Conservation (phyloP, 352 stramenopile species). For the Phytophthora quininea region DNA sequence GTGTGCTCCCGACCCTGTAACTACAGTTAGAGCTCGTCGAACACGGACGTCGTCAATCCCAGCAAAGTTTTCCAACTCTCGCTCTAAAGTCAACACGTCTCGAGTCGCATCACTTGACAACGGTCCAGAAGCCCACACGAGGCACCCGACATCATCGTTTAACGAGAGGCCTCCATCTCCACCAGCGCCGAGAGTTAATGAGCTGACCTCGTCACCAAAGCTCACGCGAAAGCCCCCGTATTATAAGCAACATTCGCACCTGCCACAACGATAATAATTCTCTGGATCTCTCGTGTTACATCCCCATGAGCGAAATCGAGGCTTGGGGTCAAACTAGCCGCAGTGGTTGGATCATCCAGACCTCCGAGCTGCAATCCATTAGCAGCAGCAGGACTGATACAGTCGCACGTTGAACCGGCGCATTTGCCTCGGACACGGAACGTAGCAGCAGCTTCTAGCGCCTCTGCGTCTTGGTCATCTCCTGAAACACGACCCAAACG, state of each 20-base stretch:
- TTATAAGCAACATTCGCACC: slow-evolving; percentile 49
- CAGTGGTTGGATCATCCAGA: slow-evolving; percentile 38
- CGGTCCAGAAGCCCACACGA: slow-evolving; percentile 74
- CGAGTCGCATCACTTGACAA: slow-evolving; percentile 38
- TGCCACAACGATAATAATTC: slow-evolving; percentile 51
- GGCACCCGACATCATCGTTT: slow-evolving; percentile 79
- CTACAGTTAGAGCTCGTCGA: slow-evolving; percentile 48
- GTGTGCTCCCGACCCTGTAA: slow-evolving; percentile 29
- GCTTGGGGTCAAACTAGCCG: slow-evolving; percentile 53
- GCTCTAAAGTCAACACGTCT: slow-evolving; percentile 63
- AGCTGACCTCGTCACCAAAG: slow-evolving; percentile 91
- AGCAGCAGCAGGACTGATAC: slow-evolving; percentile 25
- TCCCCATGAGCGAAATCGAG: slow-evolving; percentile 40
- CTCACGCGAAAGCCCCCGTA: slow-evolving; percentile 87
- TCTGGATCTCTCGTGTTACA: slow-evolving; percentile 73
- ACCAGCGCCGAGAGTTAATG: slow-evolving; percentile 69
- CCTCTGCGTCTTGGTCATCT: slow-evolving; percentile 19
- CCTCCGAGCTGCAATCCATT: slow-evolving; percentile 51
- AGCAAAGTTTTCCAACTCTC: slow-evolving; percentile 68
- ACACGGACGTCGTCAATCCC: slow-evolving; percentile 82
- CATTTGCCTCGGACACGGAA: slow-evolving; percentile 78
- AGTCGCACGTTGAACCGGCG: slow-evolving; percentile 47
- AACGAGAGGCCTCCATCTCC: slow-evolving; percentile 70
- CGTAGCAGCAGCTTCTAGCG: slow-evolving; percentile 31
- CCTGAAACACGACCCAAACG: slow-evolving; percentile 54